Base-by-base conservation (phyloP, 768 basidiomycete genomes). In the Kwoniella newhampshirensis region DNA sequence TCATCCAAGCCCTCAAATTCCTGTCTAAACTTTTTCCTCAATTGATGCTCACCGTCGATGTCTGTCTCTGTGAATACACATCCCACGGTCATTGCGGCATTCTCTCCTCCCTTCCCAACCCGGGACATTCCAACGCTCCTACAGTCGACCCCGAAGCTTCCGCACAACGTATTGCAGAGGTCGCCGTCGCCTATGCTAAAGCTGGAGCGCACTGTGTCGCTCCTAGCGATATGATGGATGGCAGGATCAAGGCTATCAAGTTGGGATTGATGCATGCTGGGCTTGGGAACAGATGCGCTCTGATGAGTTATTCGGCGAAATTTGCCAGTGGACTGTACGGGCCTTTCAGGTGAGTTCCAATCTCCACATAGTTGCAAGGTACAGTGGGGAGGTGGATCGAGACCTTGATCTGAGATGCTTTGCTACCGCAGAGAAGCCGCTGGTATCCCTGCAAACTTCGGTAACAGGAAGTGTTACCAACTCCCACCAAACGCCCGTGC, bases 151-250 rank as follows among this genome's bases (percentile, higher is more conserved):
- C 85, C 32, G 80, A 78, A 9, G 85, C 85, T 17, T 93, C 90
- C 20, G 89, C 90, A 12, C 80, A 81, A n/a, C 87, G 96, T 59
- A 87, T 99, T 59, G 91, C 90, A 0, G 80, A 96, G 70, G 93
- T 99, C 23, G 91, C 96, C 0, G 80, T 98, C 43, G 85, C 82
- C 70, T 99, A 99, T 64, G 96, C 93, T 0, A 80, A 81, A 51
- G 96, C 96, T 0, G 96, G 96, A n/a, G 96, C 91, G 0, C 91
- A 98, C 76, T 91, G 91, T 70, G 93, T 99, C 55, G 96, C 96
- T 1, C 96, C 96, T 6, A 96, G 92, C 70, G 96, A 98, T 77
- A 99, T 99, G 96, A 98, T 98, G 92, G 96, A 99, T 73, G 96
- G 94, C 0, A 82, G 94, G 18, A 85, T 99, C 62, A 85, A 83